Evolutionary conservation across 2,329 filamentous ascomycete genomes (phyloP).

Genomic region (Alternaria ethzedia): DNA sequence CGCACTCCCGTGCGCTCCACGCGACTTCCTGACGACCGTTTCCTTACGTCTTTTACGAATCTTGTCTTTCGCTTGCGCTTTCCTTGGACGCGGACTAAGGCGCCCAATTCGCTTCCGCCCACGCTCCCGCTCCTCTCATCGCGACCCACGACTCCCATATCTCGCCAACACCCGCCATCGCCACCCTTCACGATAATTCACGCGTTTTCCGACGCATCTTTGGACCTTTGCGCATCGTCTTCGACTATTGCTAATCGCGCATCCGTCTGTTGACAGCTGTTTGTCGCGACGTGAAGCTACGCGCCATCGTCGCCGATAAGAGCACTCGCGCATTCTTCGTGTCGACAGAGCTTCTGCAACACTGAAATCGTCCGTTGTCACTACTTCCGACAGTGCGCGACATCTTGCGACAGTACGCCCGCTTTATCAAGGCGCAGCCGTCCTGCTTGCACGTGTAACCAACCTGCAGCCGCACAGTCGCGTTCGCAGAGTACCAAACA

Average conservation of each 20-base stretch:
- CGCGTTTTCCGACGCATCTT: constrained; percentile 10
- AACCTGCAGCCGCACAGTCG: constrained; percentile 41
- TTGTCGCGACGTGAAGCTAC: constrained; percentile 24
- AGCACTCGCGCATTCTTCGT: constrained; percentile 28
- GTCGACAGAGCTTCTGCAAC: constrained; percentile 24
- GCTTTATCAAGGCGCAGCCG: constrained; percentile 28
- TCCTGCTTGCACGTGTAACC: constrained; percentile 42
- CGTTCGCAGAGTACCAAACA: constrained; percentile 44
- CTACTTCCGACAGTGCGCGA: constrained; percentile 26
- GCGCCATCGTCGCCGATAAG: constrained; percentile 25
- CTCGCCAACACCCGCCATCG: constrained; percentile 7
- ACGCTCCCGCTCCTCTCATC: constrained; percentile 22
- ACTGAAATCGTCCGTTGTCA: constrained; percentile 8
- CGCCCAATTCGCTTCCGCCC: constrained; percentile 28
- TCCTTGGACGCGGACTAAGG: constrained; percentile 26
- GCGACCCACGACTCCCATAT: constrained; percentile 22
- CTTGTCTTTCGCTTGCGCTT: constrained; percentile 18
- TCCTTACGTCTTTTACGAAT: constrained; percentile 27
- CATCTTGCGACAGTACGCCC: constrained; percentile 23
- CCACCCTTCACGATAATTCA: constrained; percentile 12
- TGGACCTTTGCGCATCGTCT: constrained; percentile 11
- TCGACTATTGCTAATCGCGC: constrained; percentile 11
- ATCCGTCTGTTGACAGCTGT: constrained; percentile 14
- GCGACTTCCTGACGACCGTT: constrained; percentile 25
- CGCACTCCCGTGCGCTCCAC: constrained; percentile 33